Evolutionary conservation across 371 early-diverging fungal genomes (phyloP), one percentile per base, ranked within the genome.

Genomic region (Smittium mucronatum): DNA sequence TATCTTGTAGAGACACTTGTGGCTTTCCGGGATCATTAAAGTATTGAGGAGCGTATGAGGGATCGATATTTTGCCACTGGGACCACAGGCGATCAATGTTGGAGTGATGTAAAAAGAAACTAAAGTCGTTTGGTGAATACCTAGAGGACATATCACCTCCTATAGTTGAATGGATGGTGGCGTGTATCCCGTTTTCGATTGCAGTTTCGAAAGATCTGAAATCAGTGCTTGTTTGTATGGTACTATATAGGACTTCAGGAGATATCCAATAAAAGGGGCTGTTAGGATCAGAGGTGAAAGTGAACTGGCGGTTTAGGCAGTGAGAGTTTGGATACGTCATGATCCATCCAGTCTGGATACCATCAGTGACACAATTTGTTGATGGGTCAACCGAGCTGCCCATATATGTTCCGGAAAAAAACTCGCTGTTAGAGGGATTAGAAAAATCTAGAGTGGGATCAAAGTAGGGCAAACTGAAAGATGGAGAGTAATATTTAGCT

Each of bases 41-140:
- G 31, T 70, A 70, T n/a, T 26, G 21, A 17, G 21, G 21, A 11
- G 70, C 2, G n/a, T 72, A 71, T 66, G 67, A 34, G 33, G 78
- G 75, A 70, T 79, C 73, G 71, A 69, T 65, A 71, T 72, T 71
- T 72, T 80, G 80, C 80, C 80, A 83, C 35, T 70, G 73, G 26
- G 57, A 60, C 81, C 81, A 83, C 30, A 83, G 29, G 47, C 82
- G 77, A 68, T 84, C 84, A 31, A 84, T 73, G 70, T 77, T 75
- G 47, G 78, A 75, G 69, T 84, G 84, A 73, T 84, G 83, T 63
- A 82, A 59, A 71, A 75, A 84, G 77, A 84, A 84, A 32, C 75
- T 68, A 68, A 80, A 75, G 69, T 84, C 84, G 73, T 83, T 84
- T 60, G 84, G 83, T 36, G 79, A 76, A 69, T 75, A 71, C 70